These are phyloP conservation scores for Chenopodium suecicum DNA, from an alignment of 148 eudicot species.

Conservation along the genomic window DNA sequence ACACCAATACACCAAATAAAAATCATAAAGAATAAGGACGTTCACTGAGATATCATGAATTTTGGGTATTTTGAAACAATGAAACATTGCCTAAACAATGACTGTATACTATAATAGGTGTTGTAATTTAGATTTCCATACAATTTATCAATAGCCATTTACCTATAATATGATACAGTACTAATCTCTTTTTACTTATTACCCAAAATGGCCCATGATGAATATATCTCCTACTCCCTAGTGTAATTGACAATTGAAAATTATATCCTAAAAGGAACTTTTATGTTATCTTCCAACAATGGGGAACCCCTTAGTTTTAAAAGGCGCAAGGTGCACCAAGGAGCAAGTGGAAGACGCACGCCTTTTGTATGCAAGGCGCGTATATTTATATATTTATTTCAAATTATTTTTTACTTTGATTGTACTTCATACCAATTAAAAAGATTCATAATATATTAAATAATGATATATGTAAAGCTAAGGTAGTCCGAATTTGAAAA, in stretches of 20 bases:
- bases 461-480: too few relatives aligned
- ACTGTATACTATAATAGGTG: not conserved
- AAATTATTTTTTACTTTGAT: too few relatives aligned
- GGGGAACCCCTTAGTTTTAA: not conserved
- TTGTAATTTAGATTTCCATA: not conserved
- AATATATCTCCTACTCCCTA: not conserved
- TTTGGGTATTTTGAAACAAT: not conserved
- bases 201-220: not conserved
- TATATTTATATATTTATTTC: too few relatives aligned
- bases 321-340: too few relatives aligned
- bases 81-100: not conserved
- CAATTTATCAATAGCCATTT: not conserved
- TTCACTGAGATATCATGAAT: not conserved
- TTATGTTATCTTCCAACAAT: not conserved
- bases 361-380: too few relatives aligned
- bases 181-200: not conserved
- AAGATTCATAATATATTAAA: too few relatives aligned
- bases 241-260: not conserved
- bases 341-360: too few relatives aligned
- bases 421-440: too few relatives aligned
- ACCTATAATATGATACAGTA: not conserved
- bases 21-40: not conserved
- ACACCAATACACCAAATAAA: not conserved
- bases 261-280: too few relatives aligned
- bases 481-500: too few relatives aligned